Base-by-base conservation (phyloP, 805 yeast species). In the Candida fluviatilis region DNA sequence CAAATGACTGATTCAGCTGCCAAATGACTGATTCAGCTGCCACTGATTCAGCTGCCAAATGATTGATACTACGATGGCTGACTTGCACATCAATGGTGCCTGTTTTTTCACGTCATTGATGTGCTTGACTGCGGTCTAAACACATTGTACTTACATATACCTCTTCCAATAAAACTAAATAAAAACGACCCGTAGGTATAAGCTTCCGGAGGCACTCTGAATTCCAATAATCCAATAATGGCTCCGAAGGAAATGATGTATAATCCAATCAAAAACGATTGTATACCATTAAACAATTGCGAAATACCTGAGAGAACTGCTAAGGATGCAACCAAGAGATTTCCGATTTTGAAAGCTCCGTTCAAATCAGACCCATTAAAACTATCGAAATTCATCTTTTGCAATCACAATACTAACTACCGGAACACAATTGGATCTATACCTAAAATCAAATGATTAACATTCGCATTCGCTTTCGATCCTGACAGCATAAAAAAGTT, bases 131-230 rank as follows among this genome's bases (percentile, higher is more conserved):
- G n/a, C n/a, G n/a, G n/a, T n/a, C n/a, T n/a, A n/a, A n/a, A n/a
- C n/a, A n/a, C n/a, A 13, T 8, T 26, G 38, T 72, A 72, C 79
- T 36, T 66, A 74, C 79, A 76, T 14, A 76, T 56, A 18, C 91
- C 93, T 48, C 93, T 73, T 8, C 93, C 91, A n/a, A 82, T 57
- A 48, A 81, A 82, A 19, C 84, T 78, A 53, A 78, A 82, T 48
- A 81, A 69, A 42, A 82, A 81, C 3, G 86, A 80, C 5, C 79
- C 84, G 50, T 77, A 84, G 4, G 76, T 69, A 48, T 76, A 71
- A n/a, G 84, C 73, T 43, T 78, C 75, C 4, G 82, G 72, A 13
- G 87, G 80, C 11, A 70, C 72, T 23, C 58, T 58, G 54, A 75
- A 75, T 52, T 76, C 82, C 57, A 54, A 36, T 2, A 21, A 10